Evolutionary conservation across 306 rosid species (phyloP).

Genomic region (Sechiopsis laciniata): DNA sequence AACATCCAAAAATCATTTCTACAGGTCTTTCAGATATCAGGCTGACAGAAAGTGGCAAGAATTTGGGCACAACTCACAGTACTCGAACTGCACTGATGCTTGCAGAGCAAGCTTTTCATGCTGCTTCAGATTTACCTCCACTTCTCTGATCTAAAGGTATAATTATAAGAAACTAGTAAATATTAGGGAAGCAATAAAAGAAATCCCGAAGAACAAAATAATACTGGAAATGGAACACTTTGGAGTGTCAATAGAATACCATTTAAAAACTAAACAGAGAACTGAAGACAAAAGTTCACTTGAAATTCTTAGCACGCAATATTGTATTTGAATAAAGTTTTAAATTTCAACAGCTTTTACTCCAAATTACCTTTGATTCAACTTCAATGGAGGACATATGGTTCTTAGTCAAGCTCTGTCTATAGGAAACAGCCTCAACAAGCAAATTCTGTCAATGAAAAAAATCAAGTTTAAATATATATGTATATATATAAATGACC

Average conservation of each 20-base stretch:
- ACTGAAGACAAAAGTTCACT: neutral
- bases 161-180: conserved; percentile 24
- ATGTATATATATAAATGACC: neutral
- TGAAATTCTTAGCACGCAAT: neutral
- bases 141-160: conserved; percentile 57
- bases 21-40: neutral
- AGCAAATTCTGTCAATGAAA: conserved; percentile 52
- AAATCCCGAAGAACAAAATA: neutral
- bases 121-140: conserved; percentile 65
- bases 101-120: conserved; percentile 64
- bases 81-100: conserved; percentile 48
- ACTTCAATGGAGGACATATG: conserved; percentile 62
- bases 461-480: conserved; percentile 12
- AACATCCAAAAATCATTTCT: conserved; percentile 1
- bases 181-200: conserved; percentile 13
- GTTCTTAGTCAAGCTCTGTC: conserved; percentile 39
- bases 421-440: conserved; percentile 52
- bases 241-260: neutral
- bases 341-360: conserved; percentile 14
- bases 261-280: neutral
- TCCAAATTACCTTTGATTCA: conserved; percentile 66
- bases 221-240: neutral
- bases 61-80: conserved; percentile 40
- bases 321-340: conserved; percentile 1
- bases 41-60: neutral